These are phyloP conservation scores for Coniferiporia sulphurascens DNA, from an alignment of 1,284 basidiomycete genomes.

Conservation along the genomic window DNA sequence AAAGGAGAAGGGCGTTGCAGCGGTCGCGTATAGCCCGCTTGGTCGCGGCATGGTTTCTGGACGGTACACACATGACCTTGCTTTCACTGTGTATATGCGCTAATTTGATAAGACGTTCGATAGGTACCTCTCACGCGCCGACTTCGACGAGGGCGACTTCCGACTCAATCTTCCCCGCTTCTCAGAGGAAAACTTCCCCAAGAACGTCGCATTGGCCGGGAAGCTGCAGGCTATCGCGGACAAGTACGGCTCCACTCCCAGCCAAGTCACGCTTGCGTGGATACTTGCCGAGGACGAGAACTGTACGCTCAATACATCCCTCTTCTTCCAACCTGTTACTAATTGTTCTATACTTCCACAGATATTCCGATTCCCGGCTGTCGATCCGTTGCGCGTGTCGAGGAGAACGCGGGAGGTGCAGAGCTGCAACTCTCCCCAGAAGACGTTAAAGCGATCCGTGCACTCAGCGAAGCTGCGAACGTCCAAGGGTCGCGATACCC, in stretches of 20 bases:
- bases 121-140: conserved; percentile 25
- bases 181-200: conserved; percentile 33
- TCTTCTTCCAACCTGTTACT: not conserved
- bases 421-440: conserved; percentile 11
- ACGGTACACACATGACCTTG: no score
- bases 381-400: conserved; percentile 11
- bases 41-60: conserved; percentile 37
- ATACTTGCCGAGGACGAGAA: conserved; percentile 21
- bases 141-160: conserved; percentile 33
- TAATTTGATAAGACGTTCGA: not conserved
- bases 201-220: conserved; percentile 34
- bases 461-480: conserved; percentile 13
- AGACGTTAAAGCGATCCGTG: conserved; percentile 15
- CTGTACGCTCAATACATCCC: not conserved
- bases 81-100: no score
- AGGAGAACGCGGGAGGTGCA: conserved; percentile 16
- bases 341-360: conserved; percentile 6
- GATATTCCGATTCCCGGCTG: conserved; percentile 17
- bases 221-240: conserved; percentile 27
- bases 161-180: conserved; percentile 29
- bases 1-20: conserved; percentile 31
- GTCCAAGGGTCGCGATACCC: conserved; percentile 11
- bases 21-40: conserved; percentile 37
- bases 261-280: conserved; percentile 39
- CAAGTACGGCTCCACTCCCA: conserved; percentile 28